These are phyloP conservation scores for Sporisorium iseilematis-ciliati DNA, from an alignment of 1,284 basidiomycete species.

Conservation along the genomic window DNA sequence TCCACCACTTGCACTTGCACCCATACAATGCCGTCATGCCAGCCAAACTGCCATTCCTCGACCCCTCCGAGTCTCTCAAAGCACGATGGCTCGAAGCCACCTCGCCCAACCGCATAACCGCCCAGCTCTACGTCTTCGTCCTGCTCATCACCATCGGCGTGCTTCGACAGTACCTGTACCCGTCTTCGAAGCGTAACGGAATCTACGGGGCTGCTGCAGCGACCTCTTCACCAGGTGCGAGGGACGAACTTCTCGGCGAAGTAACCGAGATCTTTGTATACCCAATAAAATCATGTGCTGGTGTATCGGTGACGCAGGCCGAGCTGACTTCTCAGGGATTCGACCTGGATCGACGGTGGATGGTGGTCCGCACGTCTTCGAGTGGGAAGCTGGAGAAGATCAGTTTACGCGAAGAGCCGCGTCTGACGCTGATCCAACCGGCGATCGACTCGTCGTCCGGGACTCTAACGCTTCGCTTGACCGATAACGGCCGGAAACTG, in stretches of 20 bases:
- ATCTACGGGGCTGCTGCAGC: conserved; percentile 12
- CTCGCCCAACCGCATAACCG: conserved; percentile 21
- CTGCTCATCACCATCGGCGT: conserved; percentile 36
- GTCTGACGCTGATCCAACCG: conserved; percentile 48
- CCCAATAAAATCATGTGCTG: conserved; percentile 59
- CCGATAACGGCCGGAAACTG: conserved; percentile 1
- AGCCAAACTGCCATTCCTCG: conserved; percentile 42
- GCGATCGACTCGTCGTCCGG: conserved; percentile 25
- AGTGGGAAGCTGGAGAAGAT: conserved; percentile 32
- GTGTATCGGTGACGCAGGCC: conserved; percentile 21
- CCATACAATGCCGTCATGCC: conserved; percentile 22
- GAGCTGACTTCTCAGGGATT: conserved; percentile 46
- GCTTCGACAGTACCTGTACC: conserved; percentile 25
- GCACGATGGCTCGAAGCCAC: conserved; percentile 28
- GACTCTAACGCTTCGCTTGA: conserved; percentile 28
- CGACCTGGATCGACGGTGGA: conserved; percentile 59
- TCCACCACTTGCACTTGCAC: neutral
- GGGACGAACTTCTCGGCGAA: conserved; percentile 54
- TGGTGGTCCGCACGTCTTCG: conserved; percentile 29
- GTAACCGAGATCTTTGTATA: conserved; percentile 53
- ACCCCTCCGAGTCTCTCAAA: conserved; percentile 36
- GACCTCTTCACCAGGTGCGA: conserved; percentile 12
- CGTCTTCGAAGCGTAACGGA: neutral
- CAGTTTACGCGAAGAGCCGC: conserved; percentile 47
- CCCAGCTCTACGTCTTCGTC: conserved; percentile 44